Base-by-base conservation (phyloP, 305 asterid genomes). In the Rubia peregrina region DNA sequence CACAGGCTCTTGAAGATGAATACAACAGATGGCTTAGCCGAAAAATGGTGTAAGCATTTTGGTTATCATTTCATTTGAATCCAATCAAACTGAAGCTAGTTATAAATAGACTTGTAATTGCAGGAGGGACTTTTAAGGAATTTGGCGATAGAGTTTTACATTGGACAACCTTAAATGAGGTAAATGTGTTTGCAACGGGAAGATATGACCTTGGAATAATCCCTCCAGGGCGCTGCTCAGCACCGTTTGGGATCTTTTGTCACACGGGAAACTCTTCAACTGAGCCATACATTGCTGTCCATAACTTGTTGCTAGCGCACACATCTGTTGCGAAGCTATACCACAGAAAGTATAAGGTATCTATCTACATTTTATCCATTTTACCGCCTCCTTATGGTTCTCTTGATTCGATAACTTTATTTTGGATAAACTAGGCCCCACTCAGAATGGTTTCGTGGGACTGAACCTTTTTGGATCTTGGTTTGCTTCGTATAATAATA, bases 81-180 rank as follows among this genome's bases (percentile, higher is more conserved):
- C 68, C 38, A 2, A 46, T 71, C 38, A 46, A 26, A 7, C 12
- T 24, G 43, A 24, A 17, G 38, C 33, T 21, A 62, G 6, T 24
- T 73, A 33, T 33, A 33, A 33, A 33, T 33, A 33, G 3, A 33
- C 38, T 33, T 14, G 14, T 43, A 12, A 41, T 16, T 60, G 67
- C 80, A 85, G 93, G 82, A 78, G 82, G 71, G 93, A 85, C 72
- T 87, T 85, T 87, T 68, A 79, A 77, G 78, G 90, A 82, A 65
- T 87, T 85, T 49, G 93, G 93, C 12, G 88, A 85, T 73, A 70
- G 89, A 69, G 87, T 85, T 30, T 67, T 65, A 48, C 57, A 85
- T 22, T 85, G 93, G 93, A 87, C 90, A 14, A 77, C 87, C 49
- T 65, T 87, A 10, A 87, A 85, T 33, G 85, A 87, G 81, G 84